Evolutionary conservation across 352 stramenopile genomes (phyloP).

Genomic region (Phytophthora vignae): DNA sequence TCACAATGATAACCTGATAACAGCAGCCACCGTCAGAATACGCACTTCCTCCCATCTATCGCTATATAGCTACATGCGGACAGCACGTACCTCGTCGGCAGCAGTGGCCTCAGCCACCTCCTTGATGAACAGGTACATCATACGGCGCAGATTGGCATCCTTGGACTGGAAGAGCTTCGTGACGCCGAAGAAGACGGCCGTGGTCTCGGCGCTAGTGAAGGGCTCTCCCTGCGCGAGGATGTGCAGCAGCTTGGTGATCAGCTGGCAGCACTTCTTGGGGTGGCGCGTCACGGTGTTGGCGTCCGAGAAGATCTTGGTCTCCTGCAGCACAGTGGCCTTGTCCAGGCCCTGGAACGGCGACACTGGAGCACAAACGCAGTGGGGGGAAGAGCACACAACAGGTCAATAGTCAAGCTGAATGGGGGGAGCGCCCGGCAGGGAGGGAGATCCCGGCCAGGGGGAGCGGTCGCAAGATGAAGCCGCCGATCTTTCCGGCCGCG

Average conservation of each 20-base stretch:
- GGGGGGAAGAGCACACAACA: slow-evolving; percentile 1
- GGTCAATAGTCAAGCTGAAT: slow-evolving; percentile 8
- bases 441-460: background rate
- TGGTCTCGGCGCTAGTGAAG: slow-evolving; percentile 96
- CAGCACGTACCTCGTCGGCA: slow-evolving; percentile 67
- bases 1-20: slow-evolving; percentile 99
- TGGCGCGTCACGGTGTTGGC: slow-evolving; percentile 96
- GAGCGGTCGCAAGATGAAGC: background rate
- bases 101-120: slow-evolving; percentile 95
- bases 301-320: slow-evolving; percentile 99
- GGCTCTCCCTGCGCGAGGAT: slow-evolving; percentile 98
- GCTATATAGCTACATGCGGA: background rate
- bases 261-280: slow-evolving; percentile 98
- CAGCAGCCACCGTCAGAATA: slow-evolving; percentile 37
- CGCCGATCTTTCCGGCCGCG: slow-evolving; percentile 17
- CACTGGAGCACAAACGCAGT: slow-evolving; percentile 43
- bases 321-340: slow-evolving; percentile 97
- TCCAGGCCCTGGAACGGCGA: slow-evolving; percentile 95
- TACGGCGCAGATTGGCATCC: slow-evolving; percentile 96
- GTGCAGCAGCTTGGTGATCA: slow-evolving; percentile 99
- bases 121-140: slow-evolving; percentile 99
- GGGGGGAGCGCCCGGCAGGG: background rate
- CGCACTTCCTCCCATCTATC: background rate
- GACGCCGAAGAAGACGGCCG: slow-evolving; percentile 99
- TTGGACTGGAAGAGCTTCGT: slow-evolving; percentile 99